phyloP scores from a whole-genome alignment of 139 green algal species.

The Trebouxia sp. region DNA sequence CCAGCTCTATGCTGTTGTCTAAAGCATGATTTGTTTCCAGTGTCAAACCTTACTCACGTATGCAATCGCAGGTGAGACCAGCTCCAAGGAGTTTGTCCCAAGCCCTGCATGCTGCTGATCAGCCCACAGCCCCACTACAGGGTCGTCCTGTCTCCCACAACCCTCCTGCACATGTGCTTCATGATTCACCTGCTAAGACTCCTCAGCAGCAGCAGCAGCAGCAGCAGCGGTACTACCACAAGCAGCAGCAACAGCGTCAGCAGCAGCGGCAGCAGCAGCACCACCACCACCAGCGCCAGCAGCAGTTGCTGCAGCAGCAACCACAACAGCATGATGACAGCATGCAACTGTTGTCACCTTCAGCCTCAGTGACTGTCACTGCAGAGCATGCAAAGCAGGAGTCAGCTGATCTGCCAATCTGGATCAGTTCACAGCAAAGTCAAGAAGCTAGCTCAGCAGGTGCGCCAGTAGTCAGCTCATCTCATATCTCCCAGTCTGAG shows the following conservation, averaged over 20 bases:
- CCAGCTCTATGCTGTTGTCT: neutral
- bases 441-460: neutral
- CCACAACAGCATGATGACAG: neutral
- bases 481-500: neutral
- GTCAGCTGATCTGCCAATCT: neutral
- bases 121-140: neutral
- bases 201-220: neutral
- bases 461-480: neutral
- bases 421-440: neutral
- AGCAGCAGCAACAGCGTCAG: neutral
- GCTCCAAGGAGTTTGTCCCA: neutral
- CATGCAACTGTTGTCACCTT: neutral
- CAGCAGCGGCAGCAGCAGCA: neutral
- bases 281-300: neutral
- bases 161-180: neutral
- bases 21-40: neutral
- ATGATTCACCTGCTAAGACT: neutral
- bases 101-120: neutral
- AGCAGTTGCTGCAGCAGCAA: neutral
- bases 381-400: neutral
- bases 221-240: neutral
- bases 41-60: neutral
- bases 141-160: no score
- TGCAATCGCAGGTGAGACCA: neutral
- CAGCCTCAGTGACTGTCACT: neutral